These are phyloP conservation scores for Paxillus involutus DNA, from an alignment of 768 basidiomycete genomes.

Conservation along the genomic window DNA sequence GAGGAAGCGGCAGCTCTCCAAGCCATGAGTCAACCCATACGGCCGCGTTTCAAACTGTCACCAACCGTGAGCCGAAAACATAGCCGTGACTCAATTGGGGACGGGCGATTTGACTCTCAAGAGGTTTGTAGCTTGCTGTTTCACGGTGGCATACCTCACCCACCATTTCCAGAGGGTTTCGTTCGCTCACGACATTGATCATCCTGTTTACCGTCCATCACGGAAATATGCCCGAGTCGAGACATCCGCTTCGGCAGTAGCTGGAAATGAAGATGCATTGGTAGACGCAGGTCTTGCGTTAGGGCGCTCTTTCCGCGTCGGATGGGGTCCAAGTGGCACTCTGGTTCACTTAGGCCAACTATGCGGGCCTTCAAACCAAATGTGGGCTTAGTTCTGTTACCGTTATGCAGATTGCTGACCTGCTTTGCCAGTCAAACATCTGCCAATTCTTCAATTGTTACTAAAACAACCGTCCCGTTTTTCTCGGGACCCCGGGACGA, in stretches of 20 bases:
- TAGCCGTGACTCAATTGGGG: conserved; percentile 76
- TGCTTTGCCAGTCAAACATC: conserved; percentile 42
- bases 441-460: conserved; percentile 64
- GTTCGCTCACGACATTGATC: conserved; percentile 72
- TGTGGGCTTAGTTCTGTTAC: conserved; percentile 42
- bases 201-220: conserved; percentile 67
- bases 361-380: conserved; percentile 52
- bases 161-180: conserved; percentile 59
- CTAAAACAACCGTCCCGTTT: conserved; percentile 48
- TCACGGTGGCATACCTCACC: neutral
- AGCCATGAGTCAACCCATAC: conserved; percentile 45
- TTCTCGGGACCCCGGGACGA: conserved; percentile 34
- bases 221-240: conserved; percentile 80
- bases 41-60: conserved; percentile 34
- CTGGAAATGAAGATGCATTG: conserved; percentile 61
- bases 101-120: conserved; percentile 60
- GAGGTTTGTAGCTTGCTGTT: conserved; percentile 45
- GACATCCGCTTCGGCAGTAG: conserved; percentile 61
- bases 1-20: conserved; percentile 70
- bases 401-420: conserved; percentile 7
- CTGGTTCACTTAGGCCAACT: conserved; percentile 77
- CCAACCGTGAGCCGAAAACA: conserved; percentile 61
- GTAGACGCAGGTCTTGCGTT: conserved; percentile 84
- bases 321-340: conserved; percentile 84
- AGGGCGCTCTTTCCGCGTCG: conserved; percentile 85